Base-by-base conservation (phyloP, 768 basidiomycete genomes). In the Leccinum imitatum region DNA sequence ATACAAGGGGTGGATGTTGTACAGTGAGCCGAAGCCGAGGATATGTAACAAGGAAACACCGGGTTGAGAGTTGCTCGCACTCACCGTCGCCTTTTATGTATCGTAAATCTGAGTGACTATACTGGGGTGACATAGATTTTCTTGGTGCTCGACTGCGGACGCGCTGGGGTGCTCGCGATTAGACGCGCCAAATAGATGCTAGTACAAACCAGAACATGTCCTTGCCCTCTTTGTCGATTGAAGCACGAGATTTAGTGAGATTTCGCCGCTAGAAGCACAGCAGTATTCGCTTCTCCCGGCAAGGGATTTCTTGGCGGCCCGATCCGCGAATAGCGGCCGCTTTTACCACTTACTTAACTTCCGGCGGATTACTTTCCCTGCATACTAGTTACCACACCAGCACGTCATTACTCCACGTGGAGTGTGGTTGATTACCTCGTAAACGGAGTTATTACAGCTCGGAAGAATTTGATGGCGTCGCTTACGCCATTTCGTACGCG, bases 261-360 rank as follows among this genome's bases (percentile, higher is more conserved):
- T 56, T 55, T 54, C 41, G 57, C 41, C 27, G 14, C 17, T 41
- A n/a, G 55, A 59, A 46, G 44, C 46, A 46, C 9, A 27, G 41
- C n/a, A n/a, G n/a, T 8, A 15, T 33, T 52, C 48, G 37, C 58
- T 53, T 54, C 61, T 51, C 25, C 23, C n/a, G 41, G 41, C 41
- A 44, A 31, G 25, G 54, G 53, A 52, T 11, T 52, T 60, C 68
- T 68, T 68, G 68, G 67, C 67, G 7, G 33, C 41, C 47, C 46
- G 58, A 67, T 65, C 58, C 60, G 65, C 52, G 41, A 27, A 54
- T 37, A 31, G 21, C 25, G 56, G 35, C 47, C 47, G 56, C 30
- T 21, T 48, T 33, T 35, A 21, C 33, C 30, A 35, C 30, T 11
- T 48, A 33, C 33, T 13, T 33, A 33, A 48, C 59, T 51, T 58